These are phyloP conservation scores for Sicyos baderoa DNA, from an alignment of 306 rosid genomes.

Conservation along the genomic window DNA sequence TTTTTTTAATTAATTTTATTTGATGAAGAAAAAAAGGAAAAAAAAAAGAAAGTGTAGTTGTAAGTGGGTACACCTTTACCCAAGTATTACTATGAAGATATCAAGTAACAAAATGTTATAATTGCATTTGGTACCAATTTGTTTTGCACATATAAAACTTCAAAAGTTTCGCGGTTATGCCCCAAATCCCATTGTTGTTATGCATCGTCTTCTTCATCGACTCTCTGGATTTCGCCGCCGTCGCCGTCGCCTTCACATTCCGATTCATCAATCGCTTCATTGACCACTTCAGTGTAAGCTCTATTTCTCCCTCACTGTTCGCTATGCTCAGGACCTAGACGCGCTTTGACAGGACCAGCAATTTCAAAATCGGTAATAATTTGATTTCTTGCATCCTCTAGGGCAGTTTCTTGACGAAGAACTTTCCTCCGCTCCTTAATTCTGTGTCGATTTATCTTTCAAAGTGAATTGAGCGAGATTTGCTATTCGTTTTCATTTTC, in stretches of 20 bases:
- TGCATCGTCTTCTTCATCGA: conserved; percentile 2
- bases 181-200: conserved; percentile 28
- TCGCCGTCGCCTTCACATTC: neutral
- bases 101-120: neutral
- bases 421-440: neutral
- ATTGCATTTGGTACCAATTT: neutral
- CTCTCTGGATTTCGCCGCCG: neutral
- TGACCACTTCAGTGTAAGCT: neutral
- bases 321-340: conserved; percentile 1
- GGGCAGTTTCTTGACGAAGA: conserved; percentile 1
- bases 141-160: conserved; percentile 16
- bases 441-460: conserved; percentile 15
- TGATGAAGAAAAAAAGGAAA: no score
- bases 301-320: conserved; percentile 21
- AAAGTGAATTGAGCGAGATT: conserved; percentile 10
- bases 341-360: conserved; percentile 22
- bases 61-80: no score
- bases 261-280: neutral
- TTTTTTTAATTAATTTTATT: no score
- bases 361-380: conserved; percentile 21
- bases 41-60: no score
- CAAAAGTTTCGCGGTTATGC: conserved; percentile 89
- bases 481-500: neutral
- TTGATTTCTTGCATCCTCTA: conserved; percentile 1
- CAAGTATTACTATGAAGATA: no score